phyloP scores from a whole-genome alignment of 129 eudicot species.

The Arctium lappa region DNA sequence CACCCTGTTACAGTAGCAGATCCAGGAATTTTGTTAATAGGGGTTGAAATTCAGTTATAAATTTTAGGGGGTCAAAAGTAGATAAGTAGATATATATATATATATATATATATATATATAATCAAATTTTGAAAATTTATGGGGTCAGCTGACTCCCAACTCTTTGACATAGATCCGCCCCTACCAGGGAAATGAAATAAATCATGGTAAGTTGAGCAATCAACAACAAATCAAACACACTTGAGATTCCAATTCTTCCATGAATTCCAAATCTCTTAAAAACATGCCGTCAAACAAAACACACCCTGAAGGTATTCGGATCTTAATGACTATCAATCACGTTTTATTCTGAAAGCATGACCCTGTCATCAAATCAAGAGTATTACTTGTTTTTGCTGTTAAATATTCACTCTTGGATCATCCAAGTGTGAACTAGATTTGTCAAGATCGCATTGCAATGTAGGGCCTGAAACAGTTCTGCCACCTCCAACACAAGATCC shows the following conservation, averaged over 20 bases:
- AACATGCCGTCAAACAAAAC: no score
- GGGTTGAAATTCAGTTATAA: not conserved
- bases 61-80: no score
- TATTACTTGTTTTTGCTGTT: not conserved
- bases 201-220: not conserved
- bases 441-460: not conserved
- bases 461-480: not conserved
- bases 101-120: no score
- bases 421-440: not conserved
- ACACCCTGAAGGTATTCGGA: no score
- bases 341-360: not conserved
- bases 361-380: not conserved
- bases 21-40: not conserved
- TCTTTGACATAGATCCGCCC: not conserved
- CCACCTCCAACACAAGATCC: not conserved
- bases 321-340: not conserved
- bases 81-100: no score
- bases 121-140: no score
- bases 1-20: not conserved
- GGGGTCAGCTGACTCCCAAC: no score
- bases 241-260: no score
- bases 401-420: not conserved
- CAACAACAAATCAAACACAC: not conserved
- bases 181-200: conserved; percentile 2
- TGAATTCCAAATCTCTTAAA: no score